Evolutionary conservation across 2,329 filamentous ascomycete species (phyloP), one percentile per base, ranked within the genome.

Genomic region (Emergomyces pasteurianus): DNA sequence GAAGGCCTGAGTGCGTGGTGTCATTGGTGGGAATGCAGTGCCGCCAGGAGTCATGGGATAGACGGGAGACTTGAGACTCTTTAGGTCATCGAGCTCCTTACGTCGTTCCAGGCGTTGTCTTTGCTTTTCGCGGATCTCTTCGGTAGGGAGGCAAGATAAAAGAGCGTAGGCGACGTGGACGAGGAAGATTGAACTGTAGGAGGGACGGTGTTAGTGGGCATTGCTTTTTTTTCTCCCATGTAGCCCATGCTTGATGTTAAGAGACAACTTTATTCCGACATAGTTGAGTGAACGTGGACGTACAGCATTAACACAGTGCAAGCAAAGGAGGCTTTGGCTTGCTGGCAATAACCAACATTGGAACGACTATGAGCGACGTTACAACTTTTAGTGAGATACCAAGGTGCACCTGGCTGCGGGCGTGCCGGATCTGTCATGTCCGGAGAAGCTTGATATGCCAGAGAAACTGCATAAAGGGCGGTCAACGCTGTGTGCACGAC

Each of bases 301-400:
- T 74, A 85, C 81, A 81, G 73, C 71, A 84, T 77, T 31, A 84
- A 70, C 58, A 83, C 73, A 3, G 79, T 82, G 23, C 84, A 75
- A 1, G 78, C 82, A 66, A 86, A 86, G 3, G 78, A 73, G 7
- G 77, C 75, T 67, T 86, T 83, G 4, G 83, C 82, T 71, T 86
- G 84, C 71, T 78, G 72, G 69, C 84, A 86, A 68, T 84, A 86
- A 21, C 68, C 69, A 38, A 80, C 71, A 59, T 80, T 74, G 53
- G 73, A 75, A 54, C 74, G 72, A 49, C 76, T 70, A 6, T 71
- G 70, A 0, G 81, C 78, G 28, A 84, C 78, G 58, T 72, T 77
- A 73, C 84, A 86, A 65, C 74, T 80, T 71, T 85, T 85, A 58
- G 81, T 81, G 65, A 86, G 80, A 68, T 85, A 86, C 84, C 84